Evolutionary conservation across 208 protist species (phyloP), one percentile per base, ranked within the genome.

Genomic region (Acanthamoeba castellanii): DNA sequence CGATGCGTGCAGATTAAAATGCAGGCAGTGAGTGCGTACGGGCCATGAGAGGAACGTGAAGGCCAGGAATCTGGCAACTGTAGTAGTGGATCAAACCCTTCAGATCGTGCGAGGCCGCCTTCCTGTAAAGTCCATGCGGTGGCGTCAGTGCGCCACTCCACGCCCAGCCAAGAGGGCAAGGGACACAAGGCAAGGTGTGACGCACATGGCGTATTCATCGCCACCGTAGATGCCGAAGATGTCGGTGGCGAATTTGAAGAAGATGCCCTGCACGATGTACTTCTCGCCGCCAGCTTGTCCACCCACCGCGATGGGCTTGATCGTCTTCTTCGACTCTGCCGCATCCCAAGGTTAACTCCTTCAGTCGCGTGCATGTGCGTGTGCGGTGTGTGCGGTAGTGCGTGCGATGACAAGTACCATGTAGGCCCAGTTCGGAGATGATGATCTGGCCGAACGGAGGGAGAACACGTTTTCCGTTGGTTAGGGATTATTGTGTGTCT

Each of bases 241-340:
- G n/a, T 95, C 94, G 42, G 27, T 14, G 7, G 94, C 94, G 57
- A 95, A 95, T 30, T 95, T 95, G 85, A 93, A 95, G 59, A 95
- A 94, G 37, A 95, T 95, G 59, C 34, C 61, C 94, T 94, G 59
- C 22, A 81, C 50, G 1, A 93, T 93, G 68, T 57, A 93, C 89
- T 93, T 93, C 45, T 93, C 89, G 34, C 89, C 89, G 27, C 89
- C 89, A 50, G 88, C 88, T 42, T 78, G 70, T 5, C 90, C 90
- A 2, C 90, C 90, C 14, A 84, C 70, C 1, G 20, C 18, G 9
- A 94, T 45, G 3, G 90, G 90, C 72, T 84, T 78, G 37, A 94
- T 94, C 9, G 87, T 96, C 57, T 96, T 96, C 76, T 61, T 84
- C 27, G 95, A 27, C n/a, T 34, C 59, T 92, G 87, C 27, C 72